Conservation (phyloP, 208 protist genomes). For the Porcisia hertigi region DNA sequence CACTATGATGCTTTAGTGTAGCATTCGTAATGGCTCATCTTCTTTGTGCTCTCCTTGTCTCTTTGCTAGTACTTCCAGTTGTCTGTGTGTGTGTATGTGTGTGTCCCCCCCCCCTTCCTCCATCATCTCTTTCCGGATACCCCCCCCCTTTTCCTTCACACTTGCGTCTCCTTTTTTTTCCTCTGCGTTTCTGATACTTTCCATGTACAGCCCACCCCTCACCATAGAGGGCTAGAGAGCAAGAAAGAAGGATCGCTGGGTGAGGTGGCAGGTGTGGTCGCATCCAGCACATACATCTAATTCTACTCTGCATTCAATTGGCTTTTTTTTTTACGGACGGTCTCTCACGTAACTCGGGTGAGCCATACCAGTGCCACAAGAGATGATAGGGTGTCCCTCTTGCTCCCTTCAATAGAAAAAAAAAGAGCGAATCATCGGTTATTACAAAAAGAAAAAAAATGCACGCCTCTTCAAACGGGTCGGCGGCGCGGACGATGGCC, state of each 20-base stretch:
- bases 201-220: neutral
- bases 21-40: neutral
- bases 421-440: neutral
- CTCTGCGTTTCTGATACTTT: neutral
- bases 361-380: no score
- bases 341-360: no score
- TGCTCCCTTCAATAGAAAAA: no score
- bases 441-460: constrained; percentile 2
- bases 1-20: neutral
- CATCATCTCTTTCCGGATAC: neutral
- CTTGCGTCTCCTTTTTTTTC: no score
- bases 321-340: no score
- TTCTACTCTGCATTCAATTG: no score
- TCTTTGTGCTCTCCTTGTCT: neutral
- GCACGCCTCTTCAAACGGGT: constrained; percentile 1
- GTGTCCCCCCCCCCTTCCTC: neutral
- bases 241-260: neutral
- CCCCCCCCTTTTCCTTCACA: no score
- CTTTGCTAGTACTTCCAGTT: neutral
- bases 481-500: constrained; percentile 41
- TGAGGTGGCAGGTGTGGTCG: no score
- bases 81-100: neutral
- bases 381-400: no score
- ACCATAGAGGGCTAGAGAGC: neutral
- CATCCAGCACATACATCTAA: no score